A percentile compares a stretch with the other conserved stretches of the same genome.
Evolutionary conservation across 768 basidiomycete species (phyloP).

Genomic region (Lyophyllum shimeji): DNA sequence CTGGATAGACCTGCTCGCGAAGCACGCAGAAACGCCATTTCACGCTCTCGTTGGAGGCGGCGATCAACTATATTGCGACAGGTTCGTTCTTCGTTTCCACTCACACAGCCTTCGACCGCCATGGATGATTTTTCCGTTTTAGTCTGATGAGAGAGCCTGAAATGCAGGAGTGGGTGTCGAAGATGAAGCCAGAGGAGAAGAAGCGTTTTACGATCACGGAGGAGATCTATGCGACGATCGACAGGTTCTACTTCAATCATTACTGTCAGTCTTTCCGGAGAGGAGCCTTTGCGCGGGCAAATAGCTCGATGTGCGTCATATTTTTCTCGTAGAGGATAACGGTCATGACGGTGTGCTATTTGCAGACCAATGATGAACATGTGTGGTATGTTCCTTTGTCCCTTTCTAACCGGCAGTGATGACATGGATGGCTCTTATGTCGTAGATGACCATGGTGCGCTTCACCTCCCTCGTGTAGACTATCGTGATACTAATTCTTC

Average conservation of each 20-base stretch:
- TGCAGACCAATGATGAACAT: constrained; percentile 84
- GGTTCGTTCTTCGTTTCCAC: constrained; percentile 37
- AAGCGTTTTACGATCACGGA: constrained; percentile 57
- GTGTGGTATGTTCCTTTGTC: constrained; percentile 52
- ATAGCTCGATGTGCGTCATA: constrained; percentile 77
- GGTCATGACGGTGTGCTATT: neutral
- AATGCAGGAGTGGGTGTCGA: constrained; percentile 80
- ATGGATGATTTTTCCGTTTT: neutral
- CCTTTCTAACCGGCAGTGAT: neutral
- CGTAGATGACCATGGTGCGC: constrained; percentile 80
- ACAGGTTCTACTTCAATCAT: constrained; percentile 88
- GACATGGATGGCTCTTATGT: neutral
- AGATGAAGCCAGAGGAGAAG: constrained; percentile 58
- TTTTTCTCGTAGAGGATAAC: neutral
- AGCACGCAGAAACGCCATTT: constrained; percentile 79
- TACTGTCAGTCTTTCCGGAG: constrained; percentile 86
- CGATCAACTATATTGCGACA: constrained; percentile 89
- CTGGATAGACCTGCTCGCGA: constrained; percentile 88
- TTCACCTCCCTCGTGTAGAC: neutral
- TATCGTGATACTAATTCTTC: constrained; percentile 2
- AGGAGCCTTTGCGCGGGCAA: constrained; percentile 89
- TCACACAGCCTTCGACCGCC: neutral
- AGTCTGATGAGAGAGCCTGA: constrained; percentile 87
- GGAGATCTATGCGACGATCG: constrained; percentile 74
- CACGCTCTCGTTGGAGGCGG: constrained; percentile 94